Evolutionary conservation across 768 basidiomycete genomes (phyloP).

Genomic region (Agrocybe praecox): DNA sequence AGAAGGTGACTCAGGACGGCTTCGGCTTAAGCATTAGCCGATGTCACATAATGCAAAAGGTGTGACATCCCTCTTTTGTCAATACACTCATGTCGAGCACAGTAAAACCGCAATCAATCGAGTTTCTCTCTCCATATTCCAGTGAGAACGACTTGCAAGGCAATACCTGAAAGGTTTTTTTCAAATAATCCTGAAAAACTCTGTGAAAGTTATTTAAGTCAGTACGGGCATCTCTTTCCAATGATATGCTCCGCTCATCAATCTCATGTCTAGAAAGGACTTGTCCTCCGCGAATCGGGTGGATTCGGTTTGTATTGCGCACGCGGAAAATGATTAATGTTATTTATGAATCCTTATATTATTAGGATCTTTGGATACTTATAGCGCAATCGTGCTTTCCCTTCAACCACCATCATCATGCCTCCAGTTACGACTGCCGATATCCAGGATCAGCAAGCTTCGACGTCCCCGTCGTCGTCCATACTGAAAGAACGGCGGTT

Average conservation of each 20-base stretch:
- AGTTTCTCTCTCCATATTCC: too few relatives aligned
- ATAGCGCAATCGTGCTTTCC: conserved; percentile 26
- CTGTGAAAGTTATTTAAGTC: too few relatives aligned
- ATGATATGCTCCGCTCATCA: background rate
- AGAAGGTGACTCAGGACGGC: too few relatives aligned
- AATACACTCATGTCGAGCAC: background rate
- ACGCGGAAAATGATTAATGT: conserved; percentile 15
- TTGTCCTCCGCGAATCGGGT: conserved; percentile 27
- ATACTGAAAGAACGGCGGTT: conserved; percentile 81
- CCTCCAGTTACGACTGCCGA: conserved; percentile 46
- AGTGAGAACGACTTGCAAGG: too few relatives aligned
- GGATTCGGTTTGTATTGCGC: conserved; percentile 34
- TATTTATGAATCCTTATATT: conserved; percentile 23
- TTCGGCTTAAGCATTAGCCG: background rate
- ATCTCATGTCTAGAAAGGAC: conserved; percentile 3
- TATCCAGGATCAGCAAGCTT: conserved; percentile 43
- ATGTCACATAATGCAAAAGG: background rate
- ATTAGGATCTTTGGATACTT: conserved; percentile 17
- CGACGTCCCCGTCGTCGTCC: conserved; percentile 38
- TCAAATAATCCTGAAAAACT: too few relatives aligned
- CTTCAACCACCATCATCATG: conserved; percentile 44
- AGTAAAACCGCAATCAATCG: too few relatives aligned
- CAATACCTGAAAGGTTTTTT: too few relatives aligned
- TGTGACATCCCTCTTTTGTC: conserved; percentile 1
- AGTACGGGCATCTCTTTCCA: too few relatives aligned